phyloP scores from a whole-genome alignment of 1,139 yeast species.

The Blastobotrys elegans region DNA sequence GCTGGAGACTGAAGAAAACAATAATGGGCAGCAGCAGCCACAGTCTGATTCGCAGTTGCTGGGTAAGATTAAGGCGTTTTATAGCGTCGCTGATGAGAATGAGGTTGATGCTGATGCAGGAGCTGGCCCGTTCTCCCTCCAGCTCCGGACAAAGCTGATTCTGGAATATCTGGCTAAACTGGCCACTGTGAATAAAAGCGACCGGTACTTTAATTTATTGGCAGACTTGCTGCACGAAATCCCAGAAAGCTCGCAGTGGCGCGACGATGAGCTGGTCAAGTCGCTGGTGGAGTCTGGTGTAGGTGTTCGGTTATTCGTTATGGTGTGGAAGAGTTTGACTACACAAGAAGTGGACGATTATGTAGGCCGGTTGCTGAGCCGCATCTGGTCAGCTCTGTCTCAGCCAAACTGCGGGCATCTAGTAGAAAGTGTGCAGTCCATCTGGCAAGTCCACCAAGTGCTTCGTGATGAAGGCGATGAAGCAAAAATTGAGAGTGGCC shows the following conservation, averaged over 20 bases:
- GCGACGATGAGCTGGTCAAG: conserved; percentile 32
- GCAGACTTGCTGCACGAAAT: conserved; percentile 43
- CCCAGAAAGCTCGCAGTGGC: conserved; percentile 40
- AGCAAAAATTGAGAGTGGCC: conserved; percentile 35
- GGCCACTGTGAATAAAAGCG: background rate
- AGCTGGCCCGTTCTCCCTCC: background rate
- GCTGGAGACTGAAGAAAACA: background rate
- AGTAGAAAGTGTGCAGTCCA: conserved; percentile 55
- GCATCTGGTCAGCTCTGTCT: conserved; percentile 13
- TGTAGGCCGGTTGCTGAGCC: conserved; percentile 14
- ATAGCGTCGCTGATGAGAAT: conserved; percentile 12
- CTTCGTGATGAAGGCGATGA: conserved; percentile 27
- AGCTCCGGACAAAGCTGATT: background rate
- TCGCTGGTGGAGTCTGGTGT: conserved; percentile 27
- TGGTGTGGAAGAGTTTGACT: conserved; percentile 4
- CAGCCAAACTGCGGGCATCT: conserved; percentile 33
- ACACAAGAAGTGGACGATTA: conserved; percentile 22
- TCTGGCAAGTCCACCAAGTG: conserved; percentile 36
- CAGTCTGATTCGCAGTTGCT: background rate
- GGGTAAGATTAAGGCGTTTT: conserved; percentile 3
- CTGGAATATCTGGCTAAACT: background rate
- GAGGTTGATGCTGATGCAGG: background rate
- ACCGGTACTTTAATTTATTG: conserved; percentile 32
- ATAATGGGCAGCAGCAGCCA: background rate
- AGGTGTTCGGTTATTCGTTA: conserved; percentile 8